Evolutionary conservation across 306 rosid genomes (phyloP), one percentile per base, ranked within the genome.

Genomic region (Castanea sativa): DNA sequence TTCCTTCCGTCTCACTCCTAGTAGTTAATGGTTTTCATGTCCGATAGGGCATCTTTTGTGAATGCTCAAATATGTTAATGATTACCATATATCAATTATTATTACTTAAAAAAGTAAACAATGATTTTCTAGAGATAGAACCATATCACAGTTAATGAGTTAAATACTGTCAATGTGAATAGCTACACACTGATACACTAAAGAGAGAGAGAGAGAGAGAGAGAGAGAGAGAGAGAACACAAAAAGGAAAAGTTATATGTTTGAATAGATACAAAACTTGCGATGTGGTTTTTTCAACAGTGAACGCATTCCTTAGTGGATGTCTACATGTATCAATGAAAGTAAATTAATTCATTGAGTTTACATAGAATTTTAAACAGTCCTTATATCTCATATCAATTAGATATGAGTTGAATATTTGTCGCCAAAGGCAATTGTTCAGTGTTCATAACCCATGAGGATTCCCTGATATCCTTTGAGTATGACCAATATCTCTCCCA

Each of bases 1-100:
- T 78, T 82, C 71, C 79, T 78, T 83, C 59, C 55, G 32, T n/a
- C 74, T 43, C 73, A 83, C 83, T 78, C 83, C 69, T 78, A 51
- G 35, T 60, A 33, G 73, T 33, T 68, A 68, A 78, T 78, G 73
- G 43, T 60, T 69, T 83, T 78, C 60, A 57, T 49, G 81, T 72
- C 80, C 73, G 69, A 70, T 55, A 64, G 64, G 56, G 74, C 41
- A 3, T 67, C 49, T 19, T 67, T 33, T 30, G 23, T 19, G 52
- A 33, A 73, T 21, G 29, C 43, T 51, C 49, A 41, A 71, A 32
- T 58, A 15, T 16, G 18, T 60, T 76, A 33, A 60, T 60, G 68
- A 45, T 75, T 41, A 61, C 55, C 55, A 5, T 19, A 60, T 58
- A 32, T 33, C 27, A 67, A 49, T 61, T 53, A 19, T 63, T 64